phyloP scores from a whole-genome alignment of 805 yeast genomes.

The Monosporozyma yasuniensis region DNA sequence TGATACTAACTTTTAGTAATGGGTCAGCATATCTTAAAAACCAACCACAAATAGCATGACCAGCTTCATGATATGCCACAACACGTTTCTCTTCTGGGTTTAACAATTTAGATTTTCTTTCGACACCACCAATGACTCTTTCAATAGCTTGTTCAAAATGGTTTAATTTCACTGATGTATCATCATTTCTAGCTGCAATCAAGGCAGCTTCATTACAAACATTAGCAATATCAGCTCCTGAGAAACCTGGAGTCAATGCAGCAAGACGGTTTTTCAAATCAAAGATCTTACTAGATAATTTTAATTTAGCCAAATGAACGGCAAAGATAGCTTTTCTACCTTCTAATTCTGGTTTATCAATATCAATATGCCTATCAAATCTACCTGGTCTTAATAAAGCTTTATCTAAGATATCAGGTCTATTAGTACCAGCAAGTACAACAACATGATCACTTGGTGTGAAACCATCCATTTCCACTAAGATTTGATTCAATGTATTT shows the following conservation, averaged over 20 bases:
- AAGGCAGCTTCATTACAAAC: constrained; percentile 96
- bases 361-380: constrained; percentile 85
- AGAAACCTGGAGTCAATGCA: constrained; percentile 94
- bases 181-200: constrained; percentile 83
- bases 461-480: constrained; percentile 99
- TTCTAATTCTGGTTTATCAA: constrained; percentile 89
- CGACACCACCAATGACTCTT: constrained; percentile 93
- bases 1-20: constrained; percentile 85
- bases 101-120: constrained; percentile 76
- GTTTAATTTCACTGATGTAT: constrained; percentile 54
- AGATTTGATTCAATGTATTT: constrained; percentile 85
- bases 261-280: constrained; percentile 78
- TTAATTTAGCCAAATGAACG: constrained; percentile 74
- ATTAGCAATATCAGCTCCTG: constrained; percentile 98
- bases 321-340: constrained; percentile 89
- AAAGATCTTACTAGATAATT: constrained; percentile 43
- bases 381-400: constrained; percentile 97
- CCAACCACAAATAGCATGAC: constrained; percentile 99
- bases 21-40: constrained; percentile 86
- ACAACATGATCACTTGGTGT: constrained; percentile 86
- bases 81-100: constrained; percentile 79
- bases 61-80: constrained; percentile 98
- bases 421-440: constrained; percentile 94
- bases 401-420: constrained; percentile 86
- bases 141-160: constrained; percentile 97